Conservation (phyloP, 768 basidiomycete genomes). For the Phaffia australis region DNA sequence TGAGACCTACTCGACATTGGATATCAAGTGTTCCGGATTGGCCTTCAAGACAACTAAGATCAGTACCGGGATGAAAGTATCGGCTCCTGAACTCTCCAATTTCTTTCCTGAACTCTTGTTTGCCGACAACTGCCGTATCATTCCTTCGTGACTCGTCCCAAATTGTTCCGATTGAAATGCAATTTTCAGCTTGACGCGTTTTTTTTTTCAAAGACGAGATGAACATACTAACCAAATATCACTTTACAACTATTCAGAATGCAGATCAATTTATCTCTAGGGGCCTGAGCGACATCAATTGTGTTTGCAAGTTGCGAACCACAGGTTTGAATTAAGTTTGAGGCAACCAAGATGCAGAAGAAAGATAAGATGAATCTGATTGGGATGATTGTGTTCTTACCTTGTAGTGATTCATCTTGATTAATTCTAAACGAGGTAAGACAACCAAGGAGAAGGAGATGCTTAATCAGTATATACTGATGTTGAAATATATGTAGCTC, state of each 20-base stretch:
- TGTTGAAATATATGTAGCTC: too few relatives aligned
- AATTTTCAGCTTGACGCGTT: background rate
- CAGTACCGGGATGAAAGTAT: conserved; percentile 85
- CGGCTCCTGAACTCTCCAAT: conserved; percentile 53
- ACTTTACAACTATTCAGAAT: conserved; percentile 97
- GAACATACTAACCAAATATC: conserved; percentile 67
- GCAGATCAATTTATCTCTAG: conserved; percentile 94
- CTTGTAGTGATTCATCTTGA: conserved; percentile 98
- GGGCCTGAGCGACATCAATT: conserved; percentile 45
- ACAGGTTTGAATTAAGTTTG: background rate
- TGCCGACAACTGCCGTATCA: conserved; percentile 70
- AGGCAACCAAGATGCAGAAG: background rate
- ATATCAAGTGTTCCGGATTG: conserved; percentile 85
- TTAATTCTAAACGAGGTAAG: conserved; percentile 48
- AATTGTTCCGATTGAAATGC: background rate
- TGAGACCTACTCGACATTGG: conserved; percentile 71
- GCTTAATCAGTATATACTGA: background rate
- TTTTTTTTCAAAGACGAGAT: background rate
- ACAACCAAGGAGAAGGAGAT: background rate
- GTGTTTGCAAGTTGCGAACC: background rate
- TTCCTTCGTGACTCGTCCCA: conserved; percentile 44
- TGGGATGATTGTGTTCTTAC: background rate
- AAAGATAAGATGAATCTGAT: background rate
- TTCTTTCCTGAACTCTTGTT: conserved; percentile 43
- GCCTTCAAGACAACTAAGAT: conserved; percentile 88